These are phyloP conservation scores for Crassisporium funariophilum DNA, from an alignment of 768 basidiomycete species.

Conservation along the genomic window DNA sequence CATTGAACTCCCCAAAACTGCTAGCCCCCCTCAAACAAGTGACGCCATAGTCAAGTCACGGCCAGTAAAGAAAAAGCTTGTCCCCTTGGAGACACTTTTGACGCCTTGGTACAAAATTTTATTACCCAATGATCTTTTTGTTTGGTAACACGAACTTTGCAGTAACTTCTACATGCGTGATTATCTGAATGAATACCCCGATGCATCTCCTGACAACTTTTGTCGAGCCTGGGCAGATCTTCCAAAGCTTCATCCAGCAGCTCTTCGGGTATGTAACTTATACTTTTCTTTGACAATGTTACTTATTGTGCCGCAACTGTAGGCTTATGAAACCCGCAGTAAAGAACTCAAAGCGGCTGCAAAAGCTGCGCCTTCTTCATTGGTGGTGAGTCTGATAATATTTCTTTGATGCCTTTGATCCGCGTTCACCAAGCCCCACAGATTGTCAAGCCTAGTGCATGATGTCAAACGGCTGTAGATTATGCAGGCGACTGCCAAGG, in stretches of 20 bases:
- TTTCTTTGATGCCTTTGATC: neutral
- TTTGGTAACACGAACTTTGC: neutral
- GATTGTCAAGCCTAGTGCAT: neutral
- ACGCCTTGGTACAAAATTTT: neutral
- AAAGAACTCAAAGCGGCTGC: neutral
- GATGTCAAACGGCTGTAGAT: neutral
- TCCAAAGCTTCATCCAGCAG: neutral
- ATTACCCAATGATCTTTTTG: neutral
- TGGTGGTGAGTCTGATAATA: neutral
- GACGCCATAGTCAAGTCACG: too few relatives aligned
- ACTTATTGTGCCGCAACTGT: neutral
- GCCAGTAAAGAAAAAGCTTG: neutral
- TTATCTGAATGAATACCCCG: constrained; percentile 1
- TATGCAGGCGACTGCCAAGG: neutral
- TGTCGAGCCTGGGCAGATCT: neutral
- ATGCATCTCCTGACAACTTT: neutral
- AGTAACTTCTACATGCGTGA: neutral
- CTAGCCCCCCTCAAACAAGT: neutral
- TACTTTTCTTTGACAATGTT: neutral
- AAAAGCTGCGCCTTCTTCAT: neutral
- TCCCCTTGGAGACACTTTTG: neutral
- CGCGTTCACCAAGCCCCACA: neutral
- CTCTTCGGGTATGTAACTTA: neutral
- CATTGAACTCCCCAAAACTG: neutral
- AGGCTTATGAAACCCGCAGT: neutral